Conservation (phyloP, 176 grass and related monocot genomes). For the Raddia distichophylla region DNA sequence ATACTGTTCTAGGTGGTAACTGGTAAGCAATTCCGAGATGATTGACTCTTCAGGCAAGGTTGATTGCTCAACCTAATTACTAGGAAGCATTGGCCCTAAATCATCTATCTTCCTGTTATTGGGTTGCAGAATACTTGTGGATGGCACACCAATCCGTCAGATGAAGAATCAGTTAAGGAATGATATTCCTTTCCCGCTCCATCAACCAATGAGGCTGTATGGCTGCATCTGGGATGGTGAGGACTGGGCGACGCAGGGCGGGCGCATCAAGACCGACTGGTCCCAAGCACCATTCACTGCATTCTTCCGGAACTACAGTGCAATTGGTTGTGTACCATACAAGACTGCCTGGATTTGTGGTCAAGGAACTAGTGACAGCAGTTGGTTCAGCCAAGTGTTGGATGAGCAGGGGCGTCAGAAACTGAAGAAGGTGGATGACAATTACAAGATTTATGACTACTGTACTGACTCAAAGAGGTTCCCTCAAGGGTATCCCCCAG, state of each 20-base stretch:
- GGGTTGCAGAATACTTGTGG: constrained; percentile 65
- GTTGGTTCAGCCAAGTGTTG: constrained; percentile 49
- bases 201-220: constrained; percentile 65
- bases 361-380: constrained; percentile 28
- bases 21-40: not conserved
- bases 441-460: constrained; percentile 62
- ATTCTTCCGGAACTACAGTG: constrained; percentile 49
- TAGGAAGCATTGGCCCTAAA: not conserved
- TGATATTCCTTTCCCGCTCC: constrained; percentile 45
- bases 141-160: constrained; percentile 54
- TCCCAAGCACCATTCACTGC: constrained; percentile 55
- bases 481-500: constrained; percentile 39
- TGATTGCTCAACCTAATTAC: not conserved
- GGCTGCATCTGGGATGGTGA: constrained; percentile 58
- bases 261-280: constrained; percentile 59
- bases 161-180: constrained; percentile 54
- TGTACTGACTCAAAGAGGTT: constrained; percentile 53
- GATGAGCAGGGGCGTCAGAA: constrained; percentile 27
- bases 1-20: not conserved
- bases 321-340: constrained; percentile 26
- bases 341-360: constrained; percentile 44
- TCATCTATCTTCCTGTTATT: not conserved
- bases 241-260: constrained; percentile 53
- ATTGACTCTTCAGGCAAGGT: not conserved
- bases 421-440: constrained; percentile 42